A percentile compares a stretch with the other conserved stretches of the same genome.
Evolutionary conservation across 257 asterid genomes (phyloP).

Genomic region (Echites panduratus): DNA sequence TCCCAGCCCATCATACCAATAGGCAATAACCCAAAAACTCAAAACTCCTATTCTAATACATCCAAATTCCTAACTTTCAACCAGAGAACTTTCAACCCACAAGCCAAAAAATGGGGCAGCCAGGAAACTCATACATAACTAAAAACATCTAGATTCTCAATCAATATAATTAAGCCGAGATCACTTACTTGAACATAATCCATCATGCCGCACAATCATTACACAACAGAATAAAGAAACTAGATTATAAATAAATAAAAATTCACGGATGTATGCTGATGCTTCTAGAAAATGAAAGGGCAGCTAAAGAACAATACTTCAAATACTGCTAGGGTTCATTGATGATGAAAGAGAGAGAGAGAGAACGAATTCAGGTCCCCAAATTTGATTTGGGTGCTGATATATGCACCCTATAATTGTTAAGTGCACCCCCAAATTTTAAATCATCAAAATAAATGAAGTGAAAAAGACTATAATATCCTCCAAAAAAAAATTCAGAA

Average conservation of each 20-base stretch:
- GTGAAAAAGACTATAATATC: too few species aligned
- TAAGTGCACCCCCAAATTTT: too few species aligned
- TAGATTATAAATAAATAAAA: not conserved
- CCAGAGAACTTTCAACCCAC: not conserved
- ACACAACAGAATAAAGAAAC: not conserved
- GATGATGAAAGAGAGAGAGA: constrained; percentile 26
- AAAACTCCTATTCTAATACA: not conserved
- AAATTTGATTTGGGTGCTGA: constrained; percentile 21
- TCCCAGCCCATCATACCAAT: not conserved
- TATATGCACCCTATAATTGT: too few species aligned
- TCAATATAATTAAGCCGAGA: constrained; percentile 2
- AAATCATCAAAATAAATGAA: too few species aligned
- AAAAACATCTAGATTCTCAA: not conserved
- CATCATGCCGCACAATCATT: not conserved
- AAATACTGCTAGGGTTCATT: constrained; percentile 39
- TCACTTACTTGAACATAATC: constrained; percentile 38
- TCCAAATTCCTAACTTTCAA: not conserved
- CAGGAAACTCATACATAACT: not conserved
- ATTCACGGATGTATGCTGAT: not conserved
- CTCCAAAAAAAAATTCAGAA: too few species aligned
- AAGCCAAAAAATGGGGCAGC: not conserved
- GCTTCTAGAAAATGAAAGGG: constrained; percentile 32
- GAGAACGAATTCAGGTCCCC: constrained; percentile 20
- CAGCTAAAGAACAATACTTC: constrained; percentile 44
- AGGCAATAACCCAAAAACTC: not conserved